Percentiles rank a stretch among this genome's conserved stretches.
phyloP scores from a whole-genome alignment of 192 early-diverging fungal species.

The Neocallimastix lanati region DNA sequence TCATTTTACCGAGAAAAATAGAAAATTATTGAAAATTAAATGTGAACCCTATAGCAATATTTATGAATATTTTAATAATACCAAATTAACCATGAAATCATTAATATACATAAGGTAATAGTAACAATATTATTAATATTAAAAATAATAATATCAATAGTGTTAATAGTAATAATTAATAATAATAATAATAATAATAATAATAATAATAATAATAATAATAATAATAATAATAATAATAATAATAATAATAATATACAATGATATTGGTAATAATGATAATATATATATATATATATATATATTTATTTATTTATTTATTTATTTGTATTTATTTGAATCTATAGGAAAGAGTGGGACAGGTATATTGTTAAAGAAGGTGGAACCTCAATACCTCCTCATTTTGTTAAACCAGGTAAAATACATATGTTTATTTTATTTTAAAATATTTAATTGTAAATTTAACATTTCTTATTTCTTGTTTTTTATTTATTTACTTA shows the following conservation, averaged over 20 bases:
- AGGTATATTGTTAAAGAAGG: conserved; percentile 2
- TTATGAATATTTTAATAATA: background rate
- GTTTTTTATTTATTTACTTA: no score
- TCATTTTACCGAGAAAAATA: background rate
- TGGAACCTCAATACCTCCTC: background rate
- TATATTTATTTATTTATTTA: no score
- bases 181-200: no score
- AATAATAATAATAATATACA: conserved; percentile 1
- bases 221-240: no score
- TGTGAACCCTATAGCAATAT: background rate
- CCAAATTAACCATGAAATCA: background rate
- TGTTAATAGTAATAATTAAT: no score
- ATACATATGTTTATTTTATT: no score
- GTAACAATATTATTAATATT: conserved; percentile 1
- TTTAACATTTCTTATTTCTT: background rate
- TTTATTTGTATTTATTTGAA: background rate
- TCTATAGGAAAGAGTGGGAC: conserved; percentile 3
- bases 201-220: no score
- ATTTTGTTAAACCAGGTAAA: background rate
- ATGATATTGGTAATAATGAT: no score
- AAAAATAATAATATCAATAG: no score
- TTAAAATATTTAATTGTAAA: background rate
- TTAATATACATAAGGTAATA: background rate
- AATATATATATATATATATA: no score
- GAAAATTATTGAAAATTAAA: background rate